Evolutionary conservation across 2,329 filamentous ascomycete genomes (phyloP).

Genomic region (Colletotrichum karsti): DNA sequence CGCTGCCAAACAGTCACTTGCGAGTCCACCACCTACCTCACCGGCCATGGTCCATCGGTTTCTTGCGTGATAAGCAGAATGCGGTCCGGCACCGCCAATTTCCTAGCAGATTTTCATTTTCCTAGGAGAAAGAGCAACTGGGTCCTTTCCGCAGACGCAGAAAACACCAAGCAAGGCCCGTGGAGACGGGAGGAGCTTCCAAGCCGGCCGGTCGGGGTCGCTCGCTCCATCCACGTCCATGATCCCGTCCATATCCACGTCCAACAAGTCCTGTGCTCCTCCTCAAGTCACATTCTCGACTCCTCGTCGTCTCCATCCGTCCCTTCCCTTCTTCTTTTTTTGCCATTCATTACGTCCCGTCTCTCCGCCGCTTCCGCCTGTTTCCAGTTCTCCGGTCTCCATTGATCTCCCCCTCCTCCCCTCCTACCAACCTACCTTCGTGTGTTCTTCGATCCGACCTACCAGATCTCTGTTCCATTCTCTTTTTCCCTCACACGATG

Average conservation of each 20-base stretch:
- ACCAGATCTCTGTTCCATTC: background rate
- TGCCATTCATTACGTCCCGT: conserved; percentile 21
- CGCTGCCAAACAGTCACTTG: background rate
- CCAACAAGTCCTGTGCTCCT: no score
- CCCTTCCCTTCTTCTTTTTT: background rate
- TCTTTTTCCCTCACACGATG: conserved; percentile 6
- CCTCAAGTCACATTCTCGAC: no score
- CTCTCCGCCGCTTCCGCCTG: conserved; percentile 24
- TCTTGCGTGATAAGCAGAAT: conserved; percentile 11
- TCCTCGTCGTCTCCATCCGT: background rate
- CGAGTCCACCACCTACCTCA: background rate
- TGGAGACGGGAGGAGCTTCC: background rate
- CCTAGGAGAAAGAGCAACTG: background rate
- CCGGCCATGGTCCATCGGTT: background rate
- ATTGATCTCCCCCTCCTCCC: conserved; percentile 19
- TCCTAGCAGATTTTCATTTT: background rate
- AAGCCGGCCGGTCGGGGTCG: background rate
- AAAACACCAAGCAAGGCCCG: conserved; percentile 14
- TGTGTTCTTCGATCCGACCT: background rate
- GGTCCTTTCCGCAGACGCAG: background rate
- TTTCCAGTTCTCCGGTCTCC: conserved; percentile 11
- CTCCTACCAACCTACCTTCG: background rate
- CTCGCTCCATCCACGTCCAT: background rate
- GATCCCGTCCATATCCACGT: background rate
- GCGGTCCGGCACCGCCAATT: background rate